Evolutionary conservation across 2,329 filamentous ascomycete species (phyloP).

Genomic region (Nemania serpens): DNA sequence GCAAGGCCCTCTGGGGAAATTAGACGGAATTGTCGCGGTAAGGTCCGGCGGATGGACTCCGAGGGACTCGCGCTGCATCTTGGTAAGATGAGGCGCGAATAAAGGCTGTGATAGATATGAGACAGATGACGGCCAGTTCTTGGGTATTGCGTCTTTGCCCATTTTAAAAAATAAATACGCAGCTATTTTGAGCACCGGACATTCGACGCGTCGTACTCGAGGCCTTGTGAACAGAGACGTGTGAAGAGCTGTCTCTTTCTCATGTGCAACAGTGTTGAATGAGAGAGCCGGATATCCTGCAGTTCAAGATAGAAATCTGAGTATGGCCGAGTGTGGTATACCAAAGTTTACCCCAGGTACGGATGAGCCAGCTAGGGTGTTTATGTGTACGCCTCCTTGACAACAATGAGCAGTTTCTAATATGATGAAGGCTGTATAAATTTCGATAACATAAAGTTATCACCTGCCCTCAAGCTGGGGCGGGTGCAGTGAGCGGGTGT

Average conservation of each 20-base stretch:
- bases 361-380: no score
- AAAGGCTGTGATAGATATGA: slow-evolving; percentile 58
- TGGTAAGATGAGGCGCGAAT: slow-evolving; percentile 52
- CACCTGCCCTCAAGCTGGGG: neutral
- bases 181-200: neutral
- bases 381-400: no score
- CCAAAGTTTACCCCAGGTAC: no score
- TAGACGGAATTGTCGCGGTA: slow-evolving; percentile 41
- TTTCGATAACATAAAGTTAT: neutral
- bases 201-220: neutral
- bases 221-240: neutral
- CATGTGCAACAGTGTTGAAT: no score
- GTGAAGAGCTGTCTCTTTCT: neutral
- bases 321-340: no score
- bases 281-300: no score
- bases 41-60: slow-evolving; percentile 41
- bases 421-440: no score
- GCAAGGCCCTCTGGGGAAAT: slow-evolving; percentile 50
- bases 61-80: slow-evolving; percentile 48
- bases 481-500: neutral
- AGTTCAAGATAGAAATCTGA: no score
- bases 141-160: slow-evolving; percentile 46
- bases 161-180: slow-evolving; percentile 21
- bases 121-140: slow-evolving; percentile 61
- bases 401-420: no score